Evolutionary conservation across 768 basidiomycete genomes (phyloP).

Genomic region (Rhodotorula taiwanensis): DNA sequence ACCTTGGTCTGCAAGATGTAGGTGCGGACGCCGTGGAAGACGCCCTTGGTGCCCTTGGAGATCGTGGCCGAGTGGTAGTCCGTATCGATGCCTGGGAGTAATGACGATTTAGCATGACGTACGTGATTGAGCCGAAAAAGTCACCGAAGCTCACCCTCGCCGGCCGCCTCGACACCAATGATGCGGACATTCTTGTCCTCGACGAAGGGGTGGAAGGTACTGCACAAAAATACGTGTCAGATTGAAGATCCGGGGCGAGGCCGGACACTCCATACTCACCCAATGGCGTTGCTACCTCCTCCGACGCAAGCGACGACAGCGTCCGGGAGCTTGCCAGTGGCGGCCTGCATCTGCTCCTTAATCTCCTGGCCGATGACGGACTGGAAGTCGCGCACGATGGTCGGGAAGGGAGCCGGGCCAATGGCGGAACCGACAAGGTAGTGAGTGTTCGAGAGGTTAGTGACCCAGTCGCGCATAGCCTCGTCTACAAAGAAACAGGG

Average conservation of each 20-base stretch:
- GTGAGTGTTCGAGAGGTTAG: slow-evolving; percentile 85
- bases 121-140: background rate
- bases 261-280: slow-evolving; percentile 16
- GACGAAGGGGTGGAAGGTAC: slow-evolving; percentile 96
- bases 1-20: slow-evolving; percentile 81
- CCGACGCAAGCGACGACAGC: slow-evolving; percentile 94
- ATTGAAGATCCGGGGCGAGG: too few species aligned
- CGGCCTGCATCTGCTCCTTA: slow-evolving; percentile 69
- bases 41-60: slow-evolving; percentile 81
- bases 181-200: slow-evolving; percentile 74
- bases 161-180: slow-evolving; percentile 93
- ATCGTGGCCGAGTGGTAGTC: slow-evolving; percentile 87
- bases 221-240: background rate
- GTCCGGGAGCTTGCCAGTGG: slow-evolving; percentile 79
- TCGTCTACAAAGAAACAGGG: slow-evolving; percentile 51
- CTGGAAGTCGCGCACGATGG: slow-evolving; percentile 97
- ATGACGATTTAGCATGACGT: background rate
- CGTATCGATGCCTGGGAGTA: slow-evolving; percentile 76
- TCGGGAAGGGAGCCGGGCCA: slow-evolving; percentile 98
- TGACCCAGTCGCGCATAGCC: slow-evolving; percentile 97
- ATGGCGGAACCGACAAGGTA: slow-evolving; percentile 96
- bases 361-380: slow-evolving; percentile 91
- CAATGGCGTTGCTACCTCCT: slow-evolving; percentile 95
- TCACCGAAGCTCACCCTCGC: slow-evolving; percentile 61
- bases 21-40: slow-evolving; percentile 90